These are phyloP conservation scores for Verbena officinalis DNA, from an alignment of 257 asterid genomes.

Conservation along the genomic window DNA sequence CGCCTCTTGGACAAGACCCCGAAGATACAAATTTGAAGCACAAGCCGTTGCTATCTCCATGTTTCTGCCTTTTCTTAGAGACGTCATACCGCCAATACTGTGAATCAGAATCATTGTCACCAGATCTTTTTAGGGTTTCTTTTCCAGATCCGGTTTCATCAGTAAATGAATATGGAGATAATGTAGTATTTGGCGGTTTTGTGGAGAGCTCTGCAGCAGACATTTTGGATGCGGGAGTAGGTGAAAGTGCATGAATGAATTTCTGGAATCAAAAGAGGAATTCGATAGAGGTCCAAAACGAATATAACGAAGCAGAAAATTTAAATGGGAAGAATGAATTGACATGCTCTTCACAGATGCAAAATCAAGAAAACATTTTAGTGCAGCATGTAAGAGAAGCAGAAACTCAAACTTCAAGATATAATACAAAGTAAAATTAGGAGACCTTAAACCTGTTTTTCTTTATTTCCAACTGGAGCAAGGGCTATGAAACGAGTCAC, in stretches of 20 bases:
- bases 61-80: conserved; percentile 74
- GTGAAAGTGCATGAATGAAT: conserved; percentile 95
- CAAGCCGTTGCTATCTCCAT: conserved; percentile 71
- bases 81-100: conserved; percentile 97
- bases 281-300: neutral
- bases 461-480: conserved; percentile 93
- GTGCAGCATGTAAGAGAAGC: conserved; percentile 22
- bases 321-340: neutral
- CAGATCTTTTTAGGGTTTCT: conserved; percentile 56
- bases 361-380: conserved; percentile 20
- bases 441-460: conserved; percentile 68
- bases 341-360: conserved; percentile 13
- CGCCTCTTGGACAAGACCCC: conserved; percentile 91
- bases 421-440: neutral
- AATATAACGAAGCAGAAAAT: conserved; percentile 16
- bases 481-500: conserved; percentile 96
- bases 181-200: conserved; percentile 77
- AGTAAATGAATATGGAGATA: conserved; percentile 60
- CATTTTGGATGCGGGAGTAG: conserved; percentile 90
- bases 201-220: conserved; percentile 66
- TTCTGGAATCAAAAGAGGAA: conserved; percentile 54
- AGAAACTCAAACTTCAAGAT: conserved; percentile 15
- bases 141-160: conserved; percentile 45
- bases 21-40: conserved; percentile 88
- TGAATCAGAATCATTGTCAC: conserved; percentile 62